Base-by-base conservation (phyloP, 2,329 filamentous ascomycete species). In the Aspergillus puulaauensis region DNA sequence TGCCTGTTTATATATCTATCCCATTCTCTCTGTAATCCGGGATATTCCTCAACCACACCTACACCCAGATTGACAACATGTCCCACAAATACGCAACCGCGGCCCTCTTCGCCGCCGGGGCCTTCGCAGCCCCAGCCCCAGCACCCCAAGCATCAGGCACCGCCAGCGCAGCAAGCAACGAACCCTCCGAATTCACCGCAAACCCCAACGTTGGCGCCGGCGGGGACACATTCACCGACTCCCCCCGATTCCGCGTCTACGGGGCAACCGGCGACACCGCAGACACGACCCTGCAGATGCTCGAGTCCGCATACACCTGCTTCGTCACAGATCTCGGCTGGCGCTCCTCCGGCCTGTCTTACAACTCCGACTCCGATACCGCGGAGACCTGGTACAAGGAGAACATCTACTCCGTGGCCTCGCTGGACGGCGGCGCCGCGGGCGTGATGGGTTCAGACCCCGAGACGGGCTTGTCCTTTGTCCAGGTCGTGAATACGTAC, bases 221-320 rank as follows among this genome's bases (percentile, higher is more conserved):
- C 2, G 54, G 58, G 12, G 24, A 11, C 11, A 57, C 19, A 46
- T 60, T 48, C 54, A 44, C 47, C 27, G 58, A 60, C 37, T 60
- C 58, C 3, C 27, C 56, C 3, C 58, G 52, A n/a, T 60, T 60
- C n/a, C 58, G 54, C 6, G 21, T 60, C 40, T 60, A 60, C n/a
- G 33, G 39, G 14, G 35, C 58, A n/a, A 39, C 46, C 12, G 40
- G 33, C 12, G 41, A 37, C 12, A 11, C n/a, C 15, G 54, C 54
- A 2, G 35, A 54, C 1, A 6, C 14, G 4, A 45, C 52, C 21
- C 40, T 60, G 6, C 37, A 53, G 14, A 60, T 60, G 54, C 51
- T 60, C 33, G 58, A 60, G 19, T 51, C 45, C 9, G 58, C 58
- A 8, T 60, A 57, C 35, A 51, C 49, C 40, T 60, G 58, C 51